Conservation (phyloP, 306 rosid genomes). For the Cyclanthera cordifolia region DNA sequence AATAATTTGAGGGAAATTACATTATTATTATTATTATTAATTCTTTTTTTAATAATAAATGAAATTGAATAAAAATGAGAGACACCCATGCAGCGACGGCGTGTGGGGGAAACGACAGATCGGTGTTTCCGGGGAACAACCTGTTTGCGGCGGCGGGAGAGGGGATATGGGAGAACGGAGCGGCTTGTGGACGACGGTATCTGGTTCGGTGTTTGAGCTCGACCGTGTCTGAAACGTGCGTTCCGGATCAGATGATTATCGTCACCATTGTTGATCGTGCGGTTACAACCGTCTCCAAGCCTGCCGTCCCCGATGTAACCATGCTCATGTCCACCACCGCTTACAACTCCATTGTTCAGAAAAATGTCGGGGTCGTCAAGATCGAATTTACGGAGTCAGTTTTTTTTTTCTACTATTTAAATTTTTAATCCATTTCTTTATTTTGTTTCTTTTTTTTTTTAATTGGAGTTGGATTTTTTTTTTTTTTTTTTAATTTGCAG, state of each 20-base stretch:
- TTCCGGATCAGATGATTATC: constrained; percentile 34
- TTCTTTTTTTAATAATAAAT: no score
- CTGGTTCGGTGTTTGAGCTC: constrained; percentile 62
- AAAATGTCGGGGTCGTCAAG: constrained; percentile 31
- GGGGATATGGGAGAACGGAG: constrained; percentile 86
- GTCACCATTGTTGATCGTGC: constrained; percentile 67
- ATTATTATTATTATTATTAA: no score
- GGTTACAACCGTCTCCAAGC: constrained; percentile 24
- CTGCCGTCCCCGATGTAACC: constrained; percentile 25
- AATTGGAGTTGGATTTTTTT: not conserved
- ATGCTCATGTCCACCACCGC: constrained; percentile 52
- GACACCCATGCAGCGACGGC: constrained; percentile 53
- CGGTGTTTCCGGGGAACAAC: constrained; percentile 40
- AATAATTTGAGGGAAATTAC: no score
- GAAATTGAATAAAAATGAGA: no score
- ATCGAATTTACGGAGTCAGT: constrained; percentile 54
- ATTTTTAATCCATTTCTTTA: not conserved
- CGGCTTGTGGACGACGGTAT: constrained; percentile 68
- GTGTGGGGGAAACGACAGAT: constrained; percentile 32
- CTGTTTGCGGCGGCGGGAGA: constrained; percentile 70
- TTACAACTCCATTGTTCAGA: constrained; percentile 37
- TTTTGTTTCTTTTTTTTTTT: no score
- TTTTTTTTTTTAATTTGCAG: not conserved
- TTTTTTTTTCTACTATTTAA: not conserved
- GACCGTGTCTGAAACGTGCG: constrained; percentile 28